Conservation (phyloP, 805 yeast genomes). For the Saturnispora gosingensis region DNA sequence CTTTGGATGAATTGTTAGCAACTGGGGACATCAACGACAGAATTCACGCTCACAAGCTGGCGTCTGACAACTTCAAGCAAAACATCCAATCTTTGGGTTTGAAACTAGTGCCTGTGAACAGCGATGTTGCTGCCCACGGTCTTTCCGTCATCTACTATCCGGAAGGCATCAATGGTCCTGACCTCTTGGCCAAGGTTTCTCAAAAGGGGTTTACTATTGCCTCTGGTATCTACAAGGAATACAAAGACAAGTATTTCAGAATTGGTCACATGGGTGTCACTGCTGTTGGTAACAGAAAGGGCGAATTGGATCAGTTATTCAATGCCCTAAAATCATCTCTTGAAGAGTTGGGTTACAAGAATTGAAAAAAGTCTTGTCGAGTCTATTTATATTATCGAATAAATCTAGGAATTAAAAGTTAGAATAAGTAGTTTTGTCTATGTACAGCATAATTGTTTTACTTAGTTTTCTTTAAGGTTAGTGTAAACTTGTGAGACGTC, state of each 20-base stretch:
- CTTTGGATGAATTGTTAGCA: constrained; percentile 59
- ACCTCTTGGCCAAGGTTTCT: constrained; percentile 48
- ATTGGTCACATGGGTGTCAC: constrained; percentile 95
- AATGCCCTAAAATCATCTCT: constrained; percentile 37
- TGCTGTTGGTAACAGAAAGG: constrained; percentile 45
- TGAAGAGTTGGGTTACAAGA: constrained; percentile 28
- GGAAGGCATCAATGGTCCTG: constrained; percentile 59
- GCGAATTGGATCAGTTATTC: constrained; percentile 44
- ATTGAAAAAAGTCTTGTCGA: background rate
- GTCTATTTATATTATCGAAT: background rate
- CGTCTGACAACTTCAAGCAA: constrained; percentile 58
- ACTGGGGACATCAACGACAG: constrained; percentile 42
- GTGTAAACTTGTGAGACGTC: constrained; percentile 78
- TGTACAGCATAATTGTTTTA: constrained; percentile 8
- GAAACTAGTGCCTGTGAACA: constrained; percentile 51
- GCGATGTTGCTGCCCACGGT: constrained; percentile 72
- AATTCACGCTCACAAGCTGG: constrained; percentile 51
- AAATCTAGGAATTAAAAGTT: background rate
- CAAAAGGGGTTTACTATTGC: constrained; percentile 69
- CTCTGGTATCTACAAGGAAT: constrained; percentile 80
- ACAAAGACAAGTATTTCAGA: constrained; percentile 77
- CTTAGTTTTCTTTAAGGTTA: constrained; percentile 38
- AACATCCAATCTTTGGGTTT: constrained; percentile 48
- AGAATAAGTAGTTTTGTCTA: background rate
- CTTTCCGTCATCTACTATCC: constrained; percentile 81